phyloP scores from a whole-genome alignment of 116 monocot species.

The Thalassia testudinum region DNA sequence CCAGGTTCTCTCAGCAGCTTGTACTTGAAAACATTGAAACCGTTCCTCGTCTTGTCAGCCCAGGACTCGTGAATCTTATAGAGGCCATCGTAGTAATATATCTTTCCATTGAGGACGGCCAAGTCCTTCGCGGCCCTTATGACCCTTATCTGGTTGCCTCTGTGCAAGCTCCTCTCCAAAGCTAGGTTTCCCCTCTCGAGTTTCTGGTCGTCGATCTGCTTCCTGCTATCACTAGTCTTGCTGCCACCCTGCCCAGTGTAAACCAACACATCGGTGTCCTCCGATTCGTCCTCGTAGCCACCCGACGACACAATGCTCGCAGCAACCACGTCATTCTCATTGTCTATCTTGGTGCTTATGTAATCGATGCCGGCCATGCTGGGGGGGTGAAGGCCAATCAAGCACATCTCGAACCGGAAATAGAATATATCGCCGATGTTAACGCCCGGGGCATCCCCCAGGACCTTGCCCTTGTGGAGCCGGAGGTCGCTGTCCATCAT shows the following conservation, averaged over 20 bases:
- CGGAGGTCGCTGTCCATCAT: constrained; percentile 65
- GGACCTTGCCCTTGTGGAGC: constrained; percentile 36
- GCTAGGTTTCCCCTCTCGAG: constrained; percentile 89
- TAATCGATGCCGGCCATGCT: constrained; percentile 89
- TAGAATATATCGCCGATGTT: constrained; percentile 88
- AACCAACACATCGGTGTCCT: constrained; percentile 37
- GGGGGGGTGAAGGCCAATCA: constrained; percentile 63
- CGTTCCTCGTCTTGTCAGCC: constrained; percentile 53
- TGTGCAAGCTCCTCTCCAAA: constrained; percentile 54
- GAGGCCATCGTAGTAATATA: constrained; percentile 85
- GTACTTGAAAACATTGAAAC: constrained; percentile 73
- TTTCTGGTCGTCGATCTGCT: constrained; percentile 60
- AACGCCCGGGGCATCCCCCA: constrained; percentile 59
- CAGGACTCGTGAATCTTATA: constrained; percentile 70
- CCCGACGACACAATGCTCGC: constrained; percentile 76
- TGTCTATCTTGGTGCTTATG: constrained; percentile 23
- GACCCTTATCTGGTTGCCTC: constrained; percentile 51
- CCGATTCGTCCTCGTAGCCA: constrained; percentile 73
- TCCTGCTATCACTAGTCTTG: constrained; percentile 12
- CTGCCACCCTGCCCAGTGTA: constrained; percentile 54
- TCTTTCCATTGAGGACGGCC: constrained; percentile 20
- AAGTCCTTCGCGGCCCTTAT: constrained; percentile 51
- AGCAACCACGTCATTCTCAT: constrained; percentile 47
- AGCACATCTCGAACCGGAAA: constrained; percentile 77
- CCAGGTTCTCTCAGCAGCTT: constrained; percentile 52